Base-by-base conservation (phyloP, 2,329 filamentous ascomycete genomes). In the Ascochyta clinopodiicola region DNA sequence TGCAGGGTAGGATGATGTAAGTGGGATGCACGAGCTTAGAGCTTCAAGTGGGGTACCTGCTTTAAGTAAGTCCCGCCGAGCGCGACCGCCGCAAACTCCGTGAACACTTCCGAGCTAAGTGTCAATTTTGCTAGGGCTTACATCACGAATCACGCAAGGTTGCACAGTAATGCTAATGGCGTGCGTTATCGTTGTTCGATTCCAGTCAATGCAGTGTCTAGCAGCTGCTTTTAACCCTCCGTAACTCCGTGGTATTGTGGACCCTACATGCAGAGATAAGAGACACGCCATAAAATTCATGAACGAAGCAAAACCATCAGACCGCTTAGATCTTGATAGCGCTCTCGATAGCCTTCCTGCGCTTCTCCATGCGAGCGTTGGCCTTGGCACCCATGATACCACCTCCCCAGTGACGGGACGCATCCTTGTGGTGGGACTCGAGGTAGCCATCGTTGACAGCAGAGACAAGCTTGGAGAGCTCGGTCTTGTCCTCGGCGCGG, bases 311-410 rank as follows among this genome's bases (percentile, higher is more conserved):
- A 60, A 70, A 62, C 64, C 48, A 50, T 46, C 46, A 61, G 67
- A 49, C 64, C 50, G 49, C 75, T 85, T 96, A 99, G 84, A 99
- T 96, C 90, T 98, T 98, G 87, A 97, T 92, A 79, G 95, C 93
- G 77, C 81, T 82, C 83, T 98, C 95, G 64, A 95, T 77, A 77
- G 93, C 92, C 90, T 97, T 97, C 82, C 89, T 86, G 86, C 91
- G 92, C 90, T 96, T 97, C 80, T 86, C 84, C 76, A 83, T 82
- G 72, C 83, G 82, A 65, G 86, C 87, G 69, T 87, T 87, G 77
- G 95, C 93, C 91, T 99, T 99, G 79, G 88, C 85, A 76, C 95
- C 88, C 93, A 99, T 97, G 84, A 99, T 97, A 82, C 96, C 96
- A 87, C 95, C 95, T 84, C 96, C 95, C 95, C 96, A 99, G 83